Base-by-base conservation (phyloP, 2,329 filamentous ascomycete genomes). In the Penicillium janthinellum region DNA sequence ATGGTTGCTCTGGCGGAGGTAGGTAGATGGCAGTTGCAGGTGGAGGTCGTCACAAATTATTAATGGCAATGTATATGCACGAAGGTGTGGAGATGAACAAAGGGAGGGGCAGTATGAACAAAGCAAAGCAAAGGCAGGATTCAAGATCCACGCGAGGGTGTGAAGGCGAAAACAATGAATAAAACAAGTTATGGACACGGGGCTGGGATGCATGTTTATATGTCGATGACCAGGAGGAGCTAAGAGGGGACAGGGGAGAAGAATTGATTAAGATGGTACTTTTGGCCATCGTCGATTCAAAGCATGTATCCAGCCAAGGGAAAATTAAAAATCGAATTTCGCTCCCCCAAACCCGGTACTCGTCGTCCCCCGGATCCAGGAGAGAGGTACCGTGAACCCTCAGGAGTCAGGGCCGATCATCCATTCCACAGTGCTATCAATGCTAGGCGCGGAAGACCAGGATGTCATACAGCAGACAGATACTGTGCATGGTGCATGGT, bases 171-270 rank as follows among this genome's bases (percentile, higher is more conserved):
- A 61, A 61, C 54, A 62, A 63, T 64, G 66, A 67, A 62, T 65
- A 68, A 70, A 54, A 65, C 54, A 67, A 61, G 64, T 54, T 45
- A 64, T 61, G 58, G 59, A 64, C 58, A 63, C 42, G 65, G 71
- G 71, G 65, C 59, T 67, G 62, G 49, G 64, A 59, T 67, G 66
- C 68, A 72, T 72, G 71, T 71, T 75, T 75, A 75, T 75, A 75
- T 73, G 67, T 70, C 52, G 51, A 64, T 57, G 65, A 70, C 64
- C 63, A 64, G 69, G 64, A 66, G 57, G 61, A 25, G 28, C 41
- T 20, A 12, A 25, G 31, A 44, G 3, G 52, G 52, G 28, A 14
- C 22, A 55, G 56, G 54, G 59, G 39, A 44, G 53, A 14, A 28
- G 41, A 48, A 38, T 41, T 28, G 20, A 41, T 37, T 47, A 41